These are phyloP conservation scores for Cardamine resedifolia DNA, from an alignment of 345 rosid genomes.

Conservation along the genomic window DNA sequence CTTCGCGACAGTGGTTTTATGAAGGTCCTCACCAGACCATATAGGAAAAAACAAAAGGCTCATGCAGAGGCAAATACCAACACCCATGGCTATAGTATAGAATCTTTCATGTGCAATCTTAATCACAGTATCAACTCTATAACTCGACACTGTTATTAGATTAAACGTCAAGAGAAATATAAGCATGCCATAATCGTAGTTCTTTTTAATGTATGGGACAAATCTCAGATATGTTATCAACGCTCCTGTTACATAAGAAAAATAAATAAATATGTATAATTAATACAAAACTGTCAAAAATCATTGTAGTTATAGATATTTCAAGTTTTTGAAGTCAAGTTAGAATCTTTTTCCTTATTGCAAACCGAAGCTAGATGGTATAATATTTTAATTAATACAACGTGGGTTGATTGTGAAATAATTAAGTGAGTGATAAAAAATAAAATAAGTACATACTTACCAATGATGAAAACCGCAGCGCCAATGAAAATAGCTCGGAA, in stretches of 20 bases:
- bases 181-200: conserved; percentile 78
- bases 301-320: not conserved
- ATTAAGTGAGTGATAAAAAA: not conserved
- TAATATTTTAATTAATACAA: not conserved
- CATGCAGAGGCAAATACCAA: conserved; percentile 69
- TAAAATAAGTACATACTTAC: conserved; percentile 34
- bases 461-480: conserved; percentile 59
- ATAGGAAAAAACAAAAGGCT: conserved; percentile 60
- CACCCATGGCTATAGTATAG: conserved; percentile 67
- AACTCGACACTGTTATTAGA: conserved; percentile 76
- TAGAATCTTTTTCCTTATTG: not conserved
- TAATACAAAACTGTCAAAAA: not conserved
- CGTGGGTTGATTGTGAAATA: not conserved
- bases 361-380: not conserved
- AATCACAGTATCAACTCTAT: conserved; percentile 53
- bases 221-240: conserved; percentile 70
- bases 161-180: conserved; percentile 81
- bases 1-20: conserved; percentile 56
- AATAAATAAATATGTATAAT: not conserved
- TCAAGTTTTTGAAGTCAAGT: not conserved
- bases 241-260: conserved; percentile 46
- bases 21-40: conserved; percentile 88
- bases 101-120: conserved; percentile 63
- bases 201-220: conserved; percentile 72
- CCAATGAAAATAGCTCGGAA: conserved; percentile 73